These are phyloP conservation scores for Sporisorium sorghi DNA, from an alignment of 1,284 basidiomycete genomes.

Conservation along the genomic window DNA sequence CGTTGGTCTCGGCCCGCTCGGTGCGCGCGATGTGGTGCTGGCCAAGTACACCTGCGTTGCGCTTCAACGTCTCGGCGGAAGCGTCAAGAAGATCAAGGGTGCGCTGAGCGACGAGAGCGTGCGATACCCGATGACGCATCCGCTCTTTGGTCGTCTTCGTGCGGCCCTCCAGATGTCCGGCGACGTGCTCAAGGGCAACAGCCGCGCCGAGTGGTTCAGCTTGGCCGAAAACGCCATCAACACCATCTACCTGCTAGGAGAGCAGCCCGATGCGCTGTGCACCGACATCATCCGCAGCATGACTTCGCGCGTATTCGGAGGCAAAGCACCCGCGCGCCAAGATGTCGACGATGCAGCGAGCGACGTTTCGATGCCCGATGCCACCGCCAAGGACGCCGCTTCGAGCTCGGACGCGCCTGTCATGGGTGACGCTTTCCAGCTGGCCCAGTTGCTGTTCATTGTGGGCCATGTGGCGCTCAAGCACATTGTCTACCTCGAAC, in stretches of 20 bases:
- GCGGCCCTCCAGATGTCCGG: conserved; percentile 71
- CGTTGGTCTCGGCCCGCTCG: conserved; percentile 86
- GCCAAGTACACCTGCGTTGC: conserved; percentile 95
- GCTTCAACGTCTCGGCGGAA: conserved; percentile 89
- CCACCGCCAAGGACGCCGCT: conserved; percentile 15
- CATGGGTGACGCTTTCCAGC: conserved; percentile 75
- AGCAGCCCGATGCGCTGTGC: conserved; percentile 90
- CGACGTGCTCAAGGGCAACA: conserved; percentile 39
- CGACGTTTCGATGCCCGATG: conserved; percentile 45
- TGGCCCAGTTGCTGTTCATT: conserved; percentile 90
- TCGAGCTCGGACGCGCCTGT: conserved; percentile 23
- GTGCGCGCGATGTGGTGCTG: conserved; percentile 80
- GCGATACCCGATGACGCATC: conserved; percentile 86
- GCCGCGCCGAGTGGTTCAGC: conserved; percentile 75
- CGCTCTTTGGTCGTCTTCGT: conserved; percentile 85
- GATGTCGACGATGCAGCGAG: conserved; percentile 35
- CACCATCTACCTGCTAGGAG: conserved; percentile 91
- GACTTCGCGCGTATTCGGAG: conserved; percentile 78
- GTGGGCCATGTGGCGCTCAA: conserved; percentile 98
- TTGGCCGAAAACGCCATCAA: conserved; percentile 97
- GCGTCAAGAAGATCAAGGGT: conserved; percentile 94
- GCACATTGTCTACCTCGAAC: conserved; percentile 94
- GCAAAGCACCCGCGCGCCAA: conserved; percentile 22
- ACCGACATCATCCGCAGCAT: conserved; percentile 84
- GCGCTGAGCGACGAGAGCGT: conserved; percentile 83